Base-by-base conservation (phyloP, 129 eudicot genomes). In the Escallonia rubra region DNA sequence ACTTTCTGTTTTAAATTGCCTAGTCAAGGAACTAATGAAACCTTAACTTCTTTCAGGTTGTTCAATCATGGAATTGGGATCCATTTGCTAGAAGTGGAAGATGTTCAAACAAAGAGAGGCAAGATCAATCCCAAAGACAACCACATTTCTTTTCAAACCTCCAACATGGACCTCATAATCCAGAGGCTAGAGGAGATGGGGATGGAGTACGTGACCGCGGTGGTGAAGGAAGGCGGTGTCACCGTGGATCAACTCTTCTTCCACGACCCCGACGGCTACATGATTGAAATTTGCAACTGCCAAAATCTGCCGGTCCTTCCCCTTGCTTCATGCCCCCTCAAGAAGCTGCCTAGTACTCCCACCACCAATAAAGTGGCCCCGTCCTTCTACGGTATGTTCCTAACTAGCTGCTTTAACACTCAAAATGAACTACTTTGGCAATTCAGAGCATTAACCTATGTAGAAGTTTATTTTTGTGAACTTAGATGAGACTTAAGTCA, bases 281-380 rank as follows among this genome's bases (percentile, higher is more conserved):
- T 88, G 96, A 88, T 88, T 14, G 96, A 88, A 59, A 88, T 88
- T 15, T 88, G 96, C 89, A 88, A 88, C 41, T 88, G 96, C 68
- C 85, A 88, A 15, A 80, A 85, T 53, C 78, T 88, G 8, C 96
- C 96, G 2, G 64, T 88, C 5, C 79, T 88, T 46, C 96, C 96
- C 5, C 64, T 88, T 34, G 61, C 91, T 2, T 41, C 95, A n/a
- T 76, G 82, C 80, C 85, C 90, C 41, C 57, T 74, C 57, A 83
- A 67, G 6, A 82, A 80, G 52, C 45, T 74, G 12, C 42, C 83
- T 0, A 41, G 40, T 5, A 23, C 34, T 23, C 44, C 65, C 46
- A 48, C 50, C 10, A 11, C 44, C 44, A 66, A 15, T 46, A 65
- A 72, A 57, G 12, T 55, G 6, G 10, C 63, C 3, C 45, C 80